Conservation (phyloP, 176 grass and related monocot genomes). For the Carex myosuroides region DNA sequence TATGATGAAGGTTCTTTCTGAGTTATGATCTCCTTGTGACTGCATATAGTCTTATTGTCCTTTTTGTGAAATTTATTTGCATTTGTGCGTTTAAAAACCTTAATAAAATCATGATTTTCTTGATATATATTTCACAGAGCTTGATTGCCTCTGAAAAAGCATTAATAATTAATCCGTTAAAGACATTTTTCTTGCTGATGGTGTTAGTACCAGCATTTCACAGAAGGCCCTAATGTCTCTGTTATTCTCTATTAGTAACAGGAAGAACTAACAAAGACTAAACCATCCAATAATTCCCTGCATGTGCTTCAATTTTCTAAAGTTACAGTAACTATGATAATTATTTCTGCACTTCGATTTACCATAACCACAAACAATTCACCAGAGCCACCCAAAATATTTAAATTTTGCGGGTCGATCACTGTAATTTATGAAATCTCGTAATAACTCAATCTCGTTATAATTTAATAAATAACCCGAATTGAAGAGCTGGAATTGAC, state of each 20-base stretch:
- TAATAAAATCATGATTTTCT: too few relatives aligned
- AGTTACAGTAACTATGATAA: constrained; percentile 27
- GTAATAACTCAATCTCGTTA: neutral
- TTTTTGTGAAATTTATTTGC: too few relatives aligned
- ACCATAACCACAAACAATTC: neutral
- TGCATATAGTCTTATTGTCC: neutral
- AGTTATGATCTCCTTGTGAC: neutral
- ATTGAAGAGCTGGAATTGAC: neutral
- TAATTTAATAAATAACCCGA: neutral
- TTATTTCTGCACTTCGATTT: neutral
- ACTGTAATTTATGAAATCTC: neutral
- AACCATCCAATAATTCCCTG: too few relatives aligned
- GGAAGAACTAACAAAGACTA: too few relatives aligned
- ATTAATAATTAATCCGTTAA: too few relatives aligned
- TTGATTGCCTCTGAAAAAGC: too few relatives aligned
- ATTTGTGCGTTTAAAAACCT: too few relatives aligned
- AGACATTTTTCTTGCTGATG: too few relatives aligned
- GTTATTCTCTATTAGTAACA: too few relatives aligned
- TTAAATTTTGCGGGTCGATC: neutral
- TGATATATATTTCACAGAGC: too few relatives aligned
- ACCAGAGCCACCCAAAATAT: neutral
- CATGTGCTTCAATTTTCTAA: constrained; percentile 6
- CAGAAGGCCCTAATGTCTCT: too few relatives aligned
- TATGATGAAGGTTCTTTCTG: constrained; percentile 13
- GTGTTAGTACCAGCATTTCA: too few relatives aligned